Evolutionary conservation across 805 yeast species (phyloP), one percentile per base, ranked within the genome.

Genomic region (Wilhelminamyces savonicus): DNA sequence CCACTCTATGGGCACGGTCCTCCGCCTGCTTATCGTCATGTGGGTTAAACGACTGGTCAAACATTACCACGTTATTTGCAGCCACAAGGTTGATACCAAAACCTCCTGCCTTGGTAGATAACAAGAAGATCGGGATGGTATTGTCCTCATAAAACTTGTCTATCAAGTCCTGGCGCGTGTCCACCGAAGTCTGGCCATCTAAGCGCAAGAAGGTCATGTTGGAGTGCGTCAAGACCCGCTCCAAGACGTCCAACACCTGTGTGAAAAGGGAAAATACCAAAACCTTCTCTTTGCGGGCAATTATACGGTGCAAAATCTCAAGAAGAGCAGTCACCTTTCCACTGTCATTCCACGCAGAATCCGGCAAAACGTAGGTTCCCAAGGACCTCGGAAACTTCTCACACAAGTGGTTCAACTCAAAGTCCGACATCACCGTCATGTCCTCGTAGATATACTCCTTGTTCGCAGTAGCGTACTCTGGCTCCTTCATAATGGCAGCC

Each of bases 21-120:
- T 94, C 97, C 2, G 99, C 99, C 61, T 92, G 99, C 50, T 82
- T 82, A 51, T 92, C 99, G 54, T 92, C 98, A 55, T 92, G 98
- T 0, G 99, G 99, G 50, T 92, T 92, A 63, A 92, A 92, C 29
- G 94, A 80, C 52, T 87, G 90, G 52, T 92, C 99, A 50, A 79
- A 88, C 19, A 92, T 83, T 30, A 92, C 69, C 2, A 92, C 98
- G 37, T 80, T 76, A 51, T 86, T 90, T 6, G 99, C 97, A 50
- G 95, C 92, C 1, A 94, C 92, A 46, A 92, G 69, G 50, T 92
- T 92, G 58, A 92, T 92, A 34, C 99, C 99, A 59, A 92, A 92
- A 1, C 99, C 99, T 51, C 99, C 99, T 1, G 98, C 97, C 52
- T 85, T 86, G 3, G 99, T 92, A 8, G 96, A 85, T 25, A 92